Percentiles rank a stretch among this genome's conserved stretches.
Conservation (phyloP, 345 rosid species). For the Eucalyptus camaldulensis region DNA sequence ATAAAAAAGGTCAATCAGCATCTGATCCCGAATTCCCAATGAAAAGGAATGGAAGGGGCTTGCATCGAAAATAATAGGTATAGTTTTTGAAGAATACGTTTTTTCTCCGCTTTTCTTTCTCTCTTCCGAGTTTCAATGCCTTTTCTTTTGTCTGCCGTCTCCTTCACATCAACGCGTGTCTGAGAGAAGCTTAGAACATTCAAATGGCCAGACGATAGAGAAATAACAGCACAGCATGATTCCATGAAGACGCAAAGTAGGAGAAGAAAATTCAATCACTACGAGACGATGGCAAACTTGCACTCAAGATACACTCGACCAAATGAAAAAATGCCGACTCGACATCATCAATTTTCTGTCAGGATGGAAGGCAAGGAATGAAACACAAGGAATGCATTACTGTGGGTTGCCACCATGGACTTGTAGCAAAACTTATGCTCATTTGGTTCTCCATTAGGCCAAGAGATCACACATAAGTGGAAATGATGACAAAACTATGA, state of each 20-base stretch:
- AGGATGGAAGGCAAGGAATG: not conserved
- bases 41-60: not conserved
- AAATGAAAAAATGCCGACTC: not conserved
- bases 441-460: not conserved
- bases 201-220: not conserved
- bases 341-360: not conserved
- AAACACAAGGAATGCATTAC: not conserved
- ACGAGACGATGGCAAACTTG: not conserved
- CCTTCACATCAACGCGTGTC: conserved; percentile 49
- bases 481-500: not conserved
- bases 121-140: conserved; percentile 30
- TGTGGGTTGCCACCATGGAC: not conserved
- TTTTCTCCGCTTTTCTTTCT: conserved; percentile 77
- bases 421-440: not conserved
- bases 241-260: not conserved
- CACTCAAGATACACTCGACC: not conserved
- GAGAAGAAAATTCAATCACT: not conserved
- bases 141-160: conserved; percentile 40
- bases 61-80: not conserved
- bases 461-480: not conserved
- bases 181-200: conserved; percentile 1
- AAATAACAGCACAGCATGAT: not conserved
- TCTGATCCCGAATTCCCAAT: not conserved
- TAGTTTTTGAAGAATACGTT: conserved; percentile 14
- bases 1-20: not conserved